Percentiles rank a stretch among this genome's conserved stretches.
Evolutionary conservation across 2,329 filamentous ascomycete species (phyloP).

Genomic region (Septoria linicola): DNA sequence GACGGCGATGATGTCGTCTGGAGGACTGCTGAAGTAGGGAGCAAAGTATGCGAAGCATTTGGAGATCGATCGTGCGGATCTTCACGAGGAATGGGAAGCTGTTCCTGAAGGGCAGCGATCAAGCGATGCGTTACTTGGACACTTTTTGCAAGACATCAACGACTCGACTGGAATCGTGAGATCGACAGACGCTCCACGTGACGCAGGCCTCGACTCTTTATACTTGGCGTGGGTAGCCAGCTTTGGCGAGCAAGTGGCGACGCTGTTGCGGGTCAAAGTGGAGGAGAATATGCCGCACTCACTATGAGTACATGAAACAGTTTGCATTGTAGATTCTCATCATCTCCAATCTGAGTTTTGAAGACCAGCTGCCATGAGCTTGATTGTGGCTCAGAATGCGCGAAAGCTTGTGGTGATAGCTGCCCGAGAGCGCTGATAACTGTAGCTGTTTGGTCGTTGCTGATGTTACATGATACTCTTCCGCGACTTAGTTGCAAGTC

Average conservation of each 20-base stretch:
- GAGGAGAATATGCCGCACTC: slow-evolving; percentile 10
- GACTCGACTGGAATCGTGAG: slow-evolving; percentile 7
- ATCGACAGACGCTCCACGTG: not conserved
- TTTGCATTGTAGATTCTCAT: slow-evolving; percentile 2
- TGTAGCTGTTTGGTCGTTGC: too few relatives aligned
- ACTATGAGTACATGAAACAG: slow-evolving; percentile 11
- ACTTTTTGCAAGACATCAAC: not conserved
- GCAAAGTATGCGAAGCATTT: not conserved
- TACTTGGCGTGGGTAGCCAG: not conserved
- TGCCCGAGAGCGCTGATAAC: too few relatives aligned
- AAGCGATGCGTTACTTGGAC: not conserved
- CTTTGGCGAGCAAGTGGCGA: not conserved
- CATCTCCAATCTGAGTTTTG: too few relatives aligned
- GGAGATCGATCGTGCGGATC: not conserved
- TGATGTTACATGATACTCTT: too few relatives aligned
- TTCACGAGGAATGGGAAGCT: slow-evolving; percentile 1
- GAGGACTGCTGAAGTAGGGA: not conserved
- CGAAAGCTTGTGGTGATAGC: too few relatives aligned
- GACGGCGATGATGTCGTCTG: slow-evolving; percentile 12
- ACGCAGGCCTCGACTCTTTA: not conserved
- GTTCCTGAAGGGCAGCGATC: not conserved
- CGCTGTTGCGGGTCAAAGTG: not conserved
- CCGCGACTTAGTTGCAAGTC: too few relatives aligned
- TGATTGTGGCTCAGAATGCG: too few relatives aligned
- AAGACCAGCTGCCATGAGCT: too few relatives aligned